Evolutionary conservation across 2,329 filamentous ascomycete genomes (phyloP).

Genomic region (Claviceps paspali): DNA sequence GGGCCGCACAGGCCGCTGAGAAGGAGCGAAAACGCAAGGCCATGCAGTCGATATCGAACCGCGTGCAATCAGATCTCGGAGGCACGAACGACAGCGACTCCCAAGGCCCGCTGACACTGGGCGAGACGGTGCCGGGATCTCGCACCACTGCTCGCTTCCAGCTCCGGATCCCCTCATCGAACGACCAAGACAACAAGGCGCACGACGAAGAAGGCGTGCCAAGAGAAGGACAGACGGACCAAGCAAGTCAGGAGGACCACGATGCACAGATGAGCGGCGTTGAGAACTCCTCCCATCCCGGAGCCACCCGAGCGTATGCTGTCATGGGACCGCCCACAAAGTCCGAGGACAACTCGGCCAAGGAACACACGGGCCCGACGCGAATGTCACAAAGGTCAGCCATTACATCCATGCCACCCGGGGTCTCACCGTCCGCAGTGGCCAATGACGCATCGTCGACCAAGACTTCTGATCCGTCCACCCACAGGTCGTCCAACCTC

Average conservation of each 20-base stretch:
- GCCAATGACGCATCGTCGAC: conserved; percentile 86
- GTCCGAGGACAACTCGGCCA: conserved; percentile 19
- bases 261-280: conserved; percentile 49
- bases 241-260: neutral
- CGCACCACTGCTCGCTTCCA: conserved; percentile 38
- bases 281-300: conserved; percentile 30
- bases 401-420: conserved; percentile 40
- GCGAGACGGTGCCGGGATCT: conserved; percentile 45
- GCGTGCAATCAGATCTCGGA: conserved; percentile 34
- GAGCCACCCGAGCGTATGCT: conserved; percentile 26
- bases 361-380: conserved; percentile 31
- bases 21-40: conserved; percentile 48
- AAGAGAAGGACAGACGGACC: conserved; percentile 33
- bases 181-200: conserved; percentile 36
- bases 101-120: conserved; percentile 43
- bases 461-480: conserved; percentile 66
- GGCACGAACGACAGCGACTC: conserved; percentile 38
- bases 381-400: conserved; percentile 51
- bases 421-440: conserved; percentile 41
- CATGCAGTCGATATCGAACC: conserved; percentile 37
- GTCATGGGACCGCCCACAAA: conserved; percentile 34
- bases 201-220: conserved; percentile 16
- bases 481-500: conserved; percentile 44
- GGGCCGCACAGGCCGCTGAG: conserved; percentile 43
- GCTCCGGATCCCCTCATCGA: conserved; percentile 43